phyloP scores from a whole-genome alignment of 108 stramenopile species.

The Skeletonema grethae region DNA sequence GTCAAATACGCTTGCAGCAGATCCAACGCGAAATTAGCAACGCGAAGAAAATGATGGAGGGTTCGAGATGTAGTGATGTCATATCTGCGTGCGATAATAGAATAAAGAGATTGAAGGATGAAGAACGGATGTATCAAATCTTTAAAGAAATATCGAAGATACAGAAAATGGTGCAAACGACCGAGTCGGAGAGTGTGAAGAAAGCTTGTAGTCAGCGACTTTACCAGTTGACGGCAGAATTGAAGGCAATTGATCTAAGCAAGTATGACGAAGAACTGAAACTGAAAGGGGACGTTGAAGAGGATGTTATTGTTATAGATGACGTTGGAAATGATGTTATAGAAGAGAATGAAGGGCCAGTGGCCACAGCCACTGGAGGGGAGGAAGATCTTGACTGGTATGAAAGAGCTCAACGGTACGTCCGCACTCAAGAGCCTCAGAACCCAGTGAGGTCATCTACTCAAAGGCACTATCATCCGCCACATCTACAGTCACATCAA shows the following conservation, averaged over 20 bases:
- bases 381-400: slow-evolving; percentile 23
- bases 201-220: slow-evolving; percentile 35
- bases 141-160: slow-evolving; percentile 37
- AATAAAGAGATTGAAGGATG: slow-evolving; percentile 30
- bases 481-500: background rate
- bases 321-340: background rate
- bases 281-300: background rate
- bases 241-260: slow-evolving; percentile 20
- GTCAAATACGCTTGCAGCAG: slow-evolving; percentile 26
- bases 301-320: background rate
- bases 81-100: slow-evolving; percentile 15
- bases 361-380: background rate
- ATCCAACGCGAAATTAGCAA: slow-evolving; percentile 37
- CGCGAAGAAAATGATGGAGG: slow-evolving; percentile 22
- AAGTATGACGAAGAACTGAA: slow-evolving; percentile 3
- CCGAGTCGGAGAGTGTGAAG: slow-evolving; percentile 21
- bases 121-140: slow-evolving; percentile 44
- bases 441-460: background rate
- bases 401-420: slow-evolving; percentile 29
- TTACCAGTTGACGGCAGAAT: slow-evolving; percentile 28
- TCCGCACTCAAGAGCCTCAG: background rate
- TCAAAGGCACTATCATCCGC: background rate
- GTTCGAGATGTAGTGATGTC: slow-evolving; percentile 18
- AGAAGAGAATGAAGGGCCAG: background rate
- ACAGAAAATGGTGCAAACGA: slow-evolving; percentile 20